Percentiles rank a stretch among this genome's conserved stretches.
These are phyloP conservation scores for Paramyrothecium roridum DNA, from an alignment of 2,329 filamentous ascomycete species.

Conservation along the genomic window DNA sequence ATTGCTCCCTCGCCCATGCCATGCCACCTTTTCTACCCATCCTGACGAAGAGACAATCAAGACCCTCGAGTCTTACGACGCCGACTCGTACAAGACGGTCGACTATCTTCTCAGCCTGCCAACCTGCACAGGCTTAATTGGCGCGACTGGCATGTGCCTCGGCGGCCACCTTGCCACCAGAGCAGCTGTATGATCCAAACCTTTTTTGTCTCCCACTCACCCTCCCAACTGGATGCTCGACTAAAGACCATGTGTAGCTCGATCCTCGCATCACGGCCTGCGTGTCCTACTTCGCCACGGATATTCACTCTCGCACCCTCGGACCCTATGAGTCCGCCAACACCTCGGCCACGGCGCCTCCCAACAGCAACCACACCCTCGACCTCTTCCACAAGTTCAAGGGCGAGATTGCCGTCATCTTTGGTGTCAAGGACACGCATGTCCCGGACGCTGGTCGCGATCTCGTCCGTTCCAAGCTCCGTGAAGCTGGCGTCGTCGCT, in stretches of 20 bases:
- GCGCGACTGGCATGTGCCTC: slow-evolving; percentile 86
- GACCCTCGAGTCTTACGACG: slow-evolving; percentile 83
- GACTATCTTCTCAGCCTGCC: slow-evolving; percentile 67
- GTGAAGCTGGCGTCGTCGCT: slow-evolving; percentile 71
- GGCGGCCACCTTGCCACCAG: slow-evolving; percentile 79
- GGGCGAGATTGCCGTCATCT: slow-evolving; percentile 86
- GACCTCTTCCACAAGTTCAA: slow-evolving; percentile 63
- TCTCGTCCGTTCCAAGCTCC: slow-evolving; percentile 76
- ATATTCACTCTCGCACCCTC: slow-evolving; percentile 77
- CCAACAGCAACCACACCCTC: slow-evolving; percentile 46
- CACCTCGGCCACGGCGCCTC: slow-evolving; percentile 32
- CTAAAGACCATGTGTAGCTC: slow-evolving; percentile 37
- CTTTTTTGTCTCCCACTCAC: neutral
- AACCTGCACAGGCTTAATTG: slow-evolving; percentile 79
- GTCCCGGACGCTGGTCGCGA: slow-evolving; percentile 81
- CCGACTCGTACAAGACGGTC: slow-evolving; percentile 66
- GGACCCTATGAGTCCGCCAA: slow-evolving; percentile 56
- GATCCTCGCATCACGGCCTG: slow-evolving; percentile 73
- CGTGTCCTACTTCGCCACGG: slow-evolving; percentile 89
- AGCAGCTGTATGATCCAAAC: slow-evolving; percentile 41
- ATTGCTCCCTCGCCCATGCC: neutral
- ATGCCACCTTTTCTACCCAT: neutral
- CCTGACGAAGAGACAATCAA: slow-evolving; percentile 28
- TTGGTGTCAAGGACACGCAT: slow-evolving; percentile 87
- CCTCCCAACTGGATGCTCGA: neutral